Conservation (phyloP, 495 filamentous ascomycete genomes). For the Rusavskia elegans region DNA sequence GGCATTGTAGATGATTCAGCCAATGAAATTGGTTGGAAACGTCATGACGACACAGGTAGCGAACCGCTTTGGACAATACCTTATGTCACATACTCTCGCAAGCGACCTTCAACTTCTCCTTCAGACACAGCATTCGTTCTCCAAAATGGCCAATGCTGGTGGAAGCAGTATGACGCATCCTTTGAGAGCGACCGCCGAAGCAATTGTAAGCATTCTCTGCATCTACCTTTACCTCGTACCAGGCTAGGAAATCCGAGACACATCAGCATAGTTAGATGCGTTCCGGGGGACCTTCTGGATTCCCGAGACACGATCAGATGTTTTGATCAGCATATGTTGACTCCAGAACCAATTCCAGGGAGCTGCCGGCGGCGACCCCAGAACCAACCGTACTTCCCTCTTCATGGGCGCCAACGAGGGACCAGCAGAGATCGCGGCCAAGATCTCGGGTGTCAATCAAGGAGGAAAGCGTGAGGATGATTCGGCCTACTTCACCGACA, state of each 20-base stretch:
- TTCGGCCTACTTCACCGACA: conserved; percentile 40
- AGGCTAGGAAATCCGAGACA: too few species aligned
- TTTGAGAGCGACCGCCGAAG: conserved; percentile 16
- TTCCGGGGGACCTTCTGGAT: too few species aligned
- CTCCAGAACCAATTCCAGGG: neutral
- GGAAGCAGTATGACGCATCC: conserved; percentile 12
- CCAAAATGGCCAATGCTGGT: neutral
- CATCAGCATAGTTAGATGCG: too few species aligned
- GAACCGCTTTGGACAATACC: too few species aligned
- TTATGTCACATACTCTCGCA: too few species aligned
- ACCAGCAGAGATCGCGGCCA: conserved; percentile 36
- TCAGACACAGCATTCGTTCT: neutral
- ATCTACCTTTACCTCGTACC: too few species aligned
- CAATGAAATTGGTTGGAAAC: too few species aligned
- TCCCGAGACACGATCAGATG: too few species aligned
- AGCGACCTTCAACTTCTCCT: too few species aligned
- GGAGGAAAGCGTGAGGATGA: conserved; percentile 35
- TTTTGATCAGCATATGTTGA: too few species aligned
- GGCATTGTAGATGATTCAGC: too few species aligned
- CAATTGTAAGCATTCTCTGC: conserved; percentile 5
- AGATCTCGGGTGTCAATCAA: conserved; percentile 30
- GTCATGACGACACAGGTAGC: too few species aligned
- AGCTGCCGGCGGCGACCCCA: conserved; percentile 16
- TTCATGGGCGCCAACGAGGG: conserved; percentile 37
- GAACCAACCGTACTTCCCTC: conserved; percentile 14